Evolutionary conservation across 2,329 filamentous ascomycete species (phyloP).

Genomic region (Penicillium sp.): DNA sequence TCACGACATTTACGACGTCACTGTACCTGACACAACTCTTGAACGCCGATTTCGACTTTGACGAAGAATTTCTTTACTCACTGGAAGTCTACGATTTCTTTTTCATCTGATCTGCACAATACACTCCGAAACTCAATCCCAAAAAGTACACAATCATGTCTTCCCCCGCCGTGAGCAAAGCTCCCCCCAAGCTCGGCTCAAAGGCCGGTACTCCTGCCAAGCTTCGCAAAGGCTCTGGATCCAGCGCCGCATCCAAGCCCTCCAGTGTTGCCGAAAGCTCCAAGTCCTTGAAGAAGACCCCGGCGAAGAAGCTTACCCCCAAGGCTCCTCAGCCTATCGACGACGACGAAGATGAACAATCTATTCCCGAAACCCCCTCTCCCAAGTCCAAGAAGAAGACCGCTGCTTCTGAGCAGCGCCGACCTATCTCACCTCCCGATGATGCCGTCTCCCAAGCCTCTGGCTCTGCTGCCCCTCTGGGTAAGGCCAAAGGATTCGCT

Average conservation of each 20-base stretch:
- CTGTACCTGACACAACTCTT: background rate
- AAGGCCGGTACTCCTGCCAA: slow-evolving; percentile 23
- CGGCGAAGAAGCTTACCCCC: slow-evolving; percentile 22
- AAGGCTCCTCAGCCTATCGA: slow-evolving; percentile 21
- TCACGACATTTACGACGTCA: slow-evolving; percentile 15
- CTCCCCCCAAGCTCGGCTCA: slow-evolving; percentile 21
- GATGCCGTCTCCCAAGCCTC: slow-evolving; percentile 28
- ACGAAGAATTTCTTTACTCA: background rate
- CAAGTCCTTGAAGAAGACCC: slow-evolving; percentile 21
- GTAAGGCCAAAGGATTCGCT: slow-evolving; percentile 18
- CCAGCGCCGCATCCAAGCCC: slow-evolving; percentile 21
- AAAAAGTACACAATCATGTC: slow-evolving; percentile 13
- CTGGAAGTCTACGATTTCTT: background rate
- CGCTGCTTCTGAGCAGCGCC: slow-evolving; percentile 25
- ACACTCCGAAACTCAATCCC: background rate
- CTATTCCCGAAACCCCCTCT: slow-evolving; percentile 22
- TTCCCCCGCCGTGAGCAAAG: slow-evolving; percentile 20
- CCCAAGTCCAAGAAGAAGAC: slow-evolving; percentile 22
- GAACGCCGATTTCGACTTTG: background rate
- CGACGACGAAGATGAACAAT: slow-evolving; percentile 18
- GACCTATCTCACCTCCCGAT: slow-evolving; percentile 20
- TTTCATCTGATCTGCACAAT: background rate
- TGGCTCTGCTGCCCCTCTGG: slow-evolving; percentile 24
- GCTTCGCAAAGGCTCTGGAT: slow-evolving; percentile 21
- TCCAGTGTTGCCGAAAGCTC: slow-evolving; percentile 8